Percentiles rank a stretch among this genome's conserved stretches.
These are phyloP conservation scores for Verticillium nonalfalfae DNA, from an alignment of 2,329 filamentous ascomycete species.

Conservation along the genomic window DNA sequence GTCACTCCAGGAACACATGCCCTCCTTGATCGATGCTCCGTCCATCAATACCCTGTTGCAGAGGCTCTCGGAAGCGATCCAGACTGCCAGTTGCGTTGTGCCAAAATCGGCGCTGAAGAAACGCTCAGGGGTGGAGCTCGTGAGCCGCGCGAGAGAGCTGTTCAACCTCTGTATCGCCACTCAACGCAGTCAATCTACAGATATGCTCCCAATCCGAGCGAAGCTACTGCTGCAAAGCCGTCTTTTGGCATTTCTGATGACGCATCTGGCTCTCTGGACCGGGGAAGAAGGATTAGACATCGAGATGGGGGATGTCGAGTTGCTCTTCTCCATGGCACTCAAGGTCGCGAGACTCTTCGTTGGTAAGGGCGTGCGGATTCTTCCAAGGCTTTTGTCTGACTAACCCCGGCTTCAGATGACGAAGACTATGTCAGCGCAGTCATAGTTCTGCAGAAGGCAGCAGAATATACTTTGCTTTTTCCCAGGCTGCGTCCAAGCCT, in stretches of 20 bases:
- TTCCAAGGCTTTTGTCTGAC: neutral
- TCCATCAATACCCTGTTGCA: conserved; percentile 18
- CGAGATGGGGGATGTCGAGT: conserved; percentile 32
- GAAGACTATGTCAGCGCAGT: conserved; percentile 51
- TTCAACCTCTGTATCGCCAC: conserved; percentile 62
- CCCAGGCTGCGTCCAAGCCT: conserved; percentile 19
- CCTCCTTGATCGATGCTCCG: conserved; percentile 10
- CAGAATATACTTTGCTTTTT: conserved; percentile 43
- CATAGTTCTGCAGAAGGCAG: conserved; percentile 57
- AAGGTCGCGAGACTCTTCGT: conserved; percentile 60
- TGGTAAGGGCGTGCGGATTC: conserved; percentile 25
- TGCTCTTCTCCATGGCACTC: conserved; percentile 61
- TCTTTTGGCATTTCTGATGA: conserved; percentile 59
- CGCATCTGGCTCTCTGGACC: conserved; percentile 48
- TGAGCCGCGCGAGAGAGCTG: conserved; percentile 47
- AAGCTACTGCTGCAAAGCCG: conserved; percentile 33
- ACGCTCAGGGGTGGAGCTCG: conserved; percentile 33
- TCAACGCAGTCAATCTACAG: conserved; percentile 21
- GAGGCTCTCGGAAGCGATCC: conserved; percentile 17
- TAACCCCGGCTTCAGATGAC: conserved; percentile 28
- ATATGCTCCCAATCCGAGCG: conserved; percentile 14
- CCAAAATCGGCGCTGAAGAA: neutral
- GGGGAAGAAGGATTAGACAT: conserved; percentile 14
- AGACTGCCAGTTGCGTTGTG: neutral
- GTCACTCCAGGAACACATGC: conserved; percentile 4